Percentiles rank a stretch among this genome's conserved stretches.
phyloP scores from a whole-genome alignment of 768 basidiomycete genomes.

The Kwoniella dejecticola region DNA sequence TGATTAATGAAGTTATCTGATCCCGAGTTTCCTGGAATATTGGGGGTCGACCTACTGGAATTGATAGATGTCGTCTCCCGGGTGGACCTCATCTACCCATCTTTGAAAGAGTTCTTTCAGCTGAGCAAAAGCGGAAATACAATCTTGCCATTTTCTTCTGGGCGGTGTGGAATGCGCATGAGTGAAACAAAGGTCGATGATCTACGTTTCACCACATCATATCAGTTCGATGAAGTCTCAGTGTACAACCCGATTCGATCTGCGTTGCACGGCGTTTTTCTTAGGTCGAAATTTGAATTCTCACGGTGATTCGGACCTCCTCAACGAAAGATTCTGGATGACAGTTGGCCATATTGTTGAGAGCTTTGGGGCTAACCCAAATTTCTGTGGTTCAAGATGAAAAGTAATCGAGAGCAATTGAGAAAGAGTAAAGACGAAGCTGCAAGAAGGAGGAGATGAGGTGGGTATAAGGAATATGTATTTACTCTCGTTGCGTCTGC shows the following conservation, averaged over 20 bases:
- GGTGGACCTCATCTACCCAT: conserved; percentile 6
- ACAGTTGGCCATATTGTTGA: not conserved
- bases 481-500: too few species aligned
- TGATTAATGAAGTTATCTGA: too few species aligned
- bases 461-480: too few species aligned
- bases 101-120: not conserved
- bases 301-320: not conserved
- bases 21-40: too few species aligned
- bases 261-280: too few species aligned
- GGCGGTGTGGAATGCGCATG: not conserved
- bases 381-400: too few species aligned
- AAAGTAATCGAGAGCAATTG: too few species aligned
- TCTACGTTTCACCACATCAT: too few species aligned
- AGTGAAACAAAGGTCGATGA: conserved; percentile 1
- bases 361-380: not conserved
- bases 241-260: not conserved
- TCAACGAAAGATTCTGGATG: conserved; percentile 5
- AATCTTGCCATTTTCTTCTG: not conserved
- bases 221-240: too few species aligned
- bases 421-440: too few species aligned
- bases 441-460: too few species aligned
- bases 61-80: conserved; percentile 3
- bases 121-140: not conserved
- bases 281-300: too few species aligned
- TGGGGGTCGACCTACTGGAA: conserved; percentile 5